A percentile compares a stretch with the other conserved stretches of the same genome.
Conservation (phyloP, 306 rosid genomes). For the Malus asiatica region DNA sequence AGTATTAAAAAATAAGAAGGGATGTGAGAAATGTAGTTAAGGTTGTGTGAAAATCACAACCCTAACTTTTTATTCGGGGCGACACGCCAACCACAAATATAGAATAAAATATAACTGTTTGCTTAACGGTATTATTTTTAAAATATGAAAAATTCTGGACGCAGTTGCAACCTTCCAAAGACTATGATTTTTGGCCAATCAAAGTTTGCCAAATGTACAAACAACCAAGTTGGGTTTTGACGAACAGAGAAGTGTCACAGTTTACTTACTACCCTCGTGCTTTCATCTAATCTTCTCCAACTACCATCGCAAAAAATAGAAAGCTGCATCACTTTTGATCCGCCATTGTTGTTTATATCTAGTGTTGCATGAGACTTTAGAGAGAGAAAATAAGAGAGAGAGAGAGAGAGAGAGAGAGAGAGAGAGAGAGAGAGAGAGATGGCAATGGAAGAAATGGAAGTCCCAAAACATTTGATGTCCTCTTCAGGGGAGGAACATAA, state of each 20-base stretch:
- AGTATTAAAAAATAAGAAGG: too few species aligned
- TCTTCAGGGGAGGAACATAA: background rate
- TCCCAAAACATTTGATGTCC: background rate
- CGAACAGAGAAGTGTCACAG: background rate
- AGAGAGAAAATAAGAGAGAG: background rate
- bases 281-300: background rate
- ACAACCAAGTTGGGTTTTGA: background rate
- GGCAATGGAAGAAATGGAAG: background rate
- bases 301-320: background rate
- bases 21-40: too few species aligned
- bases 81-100: too few species aligned
- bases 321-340: background rate
- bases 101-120: too few species aligned
- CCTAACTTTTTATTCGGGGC: too few species aligned
- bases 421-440: background rate
- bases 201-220: too few species aligned
- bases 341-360: background rate
- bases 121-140: too few species aligned
- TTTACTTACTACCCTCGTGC: constrained; percentile 13
- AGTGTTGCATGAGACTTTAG: background rate
- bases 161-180: too few species aligned
- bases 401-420: background rate
- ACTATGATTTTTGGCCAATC: too few species aligned
- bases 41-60: too few species aligned
- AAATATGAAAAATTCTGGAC: too few species aligned